Base-by-base conservation (phyloP, 768 basidiomycete species). In the Russula griseocarnosa region DNA sequence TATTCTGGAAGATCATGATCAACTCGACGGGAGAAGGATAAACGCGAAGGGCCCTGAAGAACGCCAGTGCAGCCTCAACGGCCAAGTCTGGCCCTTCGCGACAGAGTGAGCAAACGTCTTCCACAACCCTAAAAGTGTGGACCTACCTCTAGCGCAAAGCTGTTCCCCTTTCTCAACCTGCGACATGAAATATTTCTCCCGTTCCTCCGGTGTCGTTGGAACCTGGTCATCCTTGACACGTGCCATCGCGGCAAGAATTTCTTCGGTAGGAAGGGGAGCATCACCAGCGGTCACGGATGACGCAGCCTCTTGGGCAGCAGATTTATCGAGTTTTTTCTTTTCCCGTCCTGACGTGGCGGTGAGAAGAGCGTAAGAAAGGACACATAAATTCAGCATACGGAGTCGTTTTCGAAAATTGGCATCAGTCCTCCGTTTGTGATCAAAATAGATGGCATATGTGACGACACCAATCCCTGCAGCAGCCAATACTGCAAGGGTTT, bases 11-110 rank as follows among this genome's bases (percentile, higher is more conserved):
- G 66, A 98, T 95, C 74, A 89, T 85, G 70, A 99, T 88, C 69
- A 98, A 84, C 75, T 98, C 97, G 36, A 93, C 85, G 0, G 95
- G 93, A 34, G 90, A 86, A 55, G 97, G 97, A 77, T 99, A 99
- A 40, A 97, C 94, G 60, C 89, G 82, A 63, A 98, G 85, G 1
- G 94, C 95, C 55, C 93, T 84, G 83, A 87, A 99, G 83, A 98
- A 98, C 47, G 86, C 84, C 72, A 92, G 75, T 47, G 97, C 95
- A 22, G 95, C 87, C 13, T 86, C 82, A 30, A 98, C 80, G 72
- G 88, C 77, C 76, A 86, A 88, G 30, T 81, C 75, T 49, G 91
- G 88, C 42, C 95, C 96, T 97, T 66, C 28, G 26, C 60, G 58
- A 54, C 10, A 61, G 13, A 28, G 14, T 66, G 30, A 46, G 34